Conservation (phyloP, 108 stramenopile species). For the Nitzschia palea region DNA sequence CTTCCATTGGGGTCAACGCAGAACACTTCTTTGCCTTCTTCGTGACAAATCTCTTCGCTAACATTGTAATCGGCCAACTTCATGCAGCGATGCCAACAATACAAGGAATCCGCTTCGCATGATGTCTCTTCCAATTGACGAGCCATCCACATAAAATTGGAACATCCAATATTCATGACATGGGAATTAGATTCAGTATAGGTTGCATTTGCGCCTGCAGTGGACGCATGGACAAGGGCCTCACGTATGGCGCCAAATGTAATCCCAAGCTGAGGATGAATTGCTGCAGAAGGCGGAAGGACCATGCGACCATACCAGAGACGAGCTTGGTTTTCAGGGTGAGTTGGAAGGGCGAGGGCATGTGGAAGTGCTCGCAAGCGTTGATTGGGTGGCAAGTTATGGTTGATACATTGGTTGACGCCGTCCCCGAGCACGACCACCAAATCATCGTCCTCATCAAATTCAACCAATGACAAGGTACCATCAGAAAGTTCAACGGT, state of each 20-base stretch:
- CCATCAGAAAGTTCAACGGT: conserved; percentile 48
- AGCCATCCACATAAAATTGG: conserved; percentile 23
- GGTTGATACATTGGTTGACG: conserved; percentile 56
- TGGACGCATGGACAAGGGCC: conserved; percentile 33
- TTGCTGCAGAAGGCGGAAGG: conserved; percentile 68
- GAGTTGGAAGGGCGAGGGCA: conserved; percentile 38
- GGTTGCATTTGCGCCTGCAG: background rate
- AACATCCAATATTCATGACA: conserved; percentile 38
- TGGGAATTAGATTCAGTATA: conserved; percentile 9
- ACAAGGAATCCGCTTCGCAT: conserved; percentile 57
- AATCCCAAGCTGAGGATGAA: conserved; percentile 28
- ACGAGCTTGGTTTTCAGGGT: conserved; percentile 29
- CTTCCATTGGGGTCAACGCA: too few species aligned
- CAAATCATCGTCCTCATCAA: conserved; percentile 57
- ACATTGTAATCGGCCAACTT: conserved; percentile 43
- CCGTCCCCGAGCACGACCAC: conserved; percentile 85
- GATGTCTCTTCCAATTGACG: conserved; percentile 32
- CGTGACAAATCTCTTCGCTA: conserved; percentile 55
- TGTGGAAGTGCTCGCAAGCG: conserved; percentile 71
- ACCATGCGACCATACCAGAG: conserved; percentile 90
- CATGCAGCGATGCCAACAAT: conserved; percentile 85
- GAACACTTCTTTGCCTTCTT: too few species aligned
- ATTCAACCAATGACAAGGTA: conserved; percentile 41
- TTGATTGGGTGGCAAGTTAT: conserved; percentile 32
- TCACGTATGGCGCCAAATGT: conserved; percentile 68